Conservation (phyloP, 2,329 filamentous ascomycete species). For the Lecanicillium sp. region DNA sequence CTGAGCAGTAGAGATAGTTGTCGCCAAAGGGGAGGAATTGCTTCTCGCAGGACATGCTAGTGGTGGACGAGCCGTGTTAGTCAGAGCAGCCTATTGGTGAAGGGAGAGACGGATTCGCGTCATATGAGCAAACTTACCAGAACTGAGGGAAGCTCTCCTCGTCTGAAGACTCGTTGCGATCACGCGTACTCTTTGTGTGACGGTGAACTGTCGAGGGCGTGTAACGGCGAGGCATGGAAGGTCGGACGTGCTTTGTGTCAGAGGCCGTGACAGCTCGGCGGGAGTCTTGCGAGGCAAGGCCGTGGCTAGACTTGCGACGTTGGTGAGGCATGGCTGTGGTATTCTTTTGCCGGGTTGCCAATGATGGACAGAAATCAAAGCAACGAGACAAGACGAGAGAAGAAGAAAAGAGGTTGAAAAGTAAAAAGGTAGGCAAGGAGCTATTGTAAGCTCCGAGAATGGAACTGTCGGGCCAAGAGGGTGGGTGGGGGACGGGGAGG, state of each 20-base stretch:
- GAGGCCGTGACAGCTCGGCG: slow-evolving; percentile 39
- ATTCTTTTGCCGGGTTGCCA: no score
- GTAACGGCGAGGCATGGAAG: slow-evolving; percentile 35
- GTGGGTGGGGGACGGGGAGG: no score
- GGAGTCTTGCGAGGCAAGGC: slow-evolving; percentile 45
- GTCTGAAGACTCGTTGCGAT: slow-evolving; percentile 42
- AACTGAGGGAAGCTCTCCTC: slow-evolving; percentile 58
- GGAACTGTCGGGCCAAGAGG: no score
- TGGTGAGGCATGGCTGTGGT: slow-evolving; percentile 42
- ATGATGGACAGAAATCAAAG: not conserved
- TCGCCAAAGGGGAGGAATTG: slow-evolving; percentile 53
- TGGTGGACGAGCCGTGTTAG: slow-evolving; percentile 12
- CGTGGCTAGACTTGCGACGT: slow-evolving; percentile 48
- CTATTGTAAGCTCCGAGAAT: no score
- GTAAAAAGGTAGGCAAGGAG: not conserved
- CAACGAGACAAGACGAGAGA: not conserved
- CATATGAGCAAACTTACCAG: slow-evolving; percentile 40
- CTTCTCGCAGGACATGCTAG: slow-evolving; percentile 59
- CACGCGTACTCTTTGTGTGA: slow-evolving; percentile 41
- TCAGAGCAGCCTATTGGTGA: slow-evolving; percentile 7
- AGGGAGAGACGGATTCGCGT: slow-evolving; percentile 12
- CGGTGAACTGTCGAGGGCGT: slow-evolving; percentile 40
- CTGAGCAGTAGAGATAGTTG: slow-evolving; percentile 53
- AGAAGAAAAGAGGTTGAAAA: not conserved
- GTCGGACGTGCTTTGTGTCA: slow-evolving; percentile 40